Conservation (phyloP, 2,329 filamentous ascomycete species). For the Clarireedia sp. region DNA sequence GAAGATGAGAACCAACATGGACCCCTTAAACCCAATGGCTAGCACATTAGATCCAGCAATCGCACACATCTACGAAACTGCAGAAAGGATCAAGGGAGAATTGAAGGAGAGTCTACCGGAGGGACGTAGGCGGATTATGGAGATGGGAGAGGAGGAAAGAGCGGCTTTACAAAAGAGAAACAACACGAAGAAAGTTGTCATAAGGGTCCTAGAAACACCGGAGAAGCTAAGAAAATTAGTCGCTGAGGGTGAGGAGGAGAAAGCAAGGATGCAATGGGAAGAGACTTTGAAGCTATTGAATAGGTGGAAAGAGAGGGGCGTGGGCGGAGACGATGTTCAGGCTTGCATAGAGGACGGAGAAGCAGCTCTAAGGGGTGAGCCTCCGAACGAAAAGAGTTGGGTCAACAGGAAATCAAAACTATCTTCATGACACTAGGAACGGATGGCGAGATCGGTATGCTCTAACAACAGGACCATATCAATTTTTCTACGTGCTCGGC, state of each 20-base stretch:
- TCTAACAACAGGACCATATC: background rate
- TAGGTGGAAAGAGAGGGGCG: slow-evolving; percentile 28
- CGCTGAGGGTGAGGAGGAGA: slow-evolving; percentile 50
- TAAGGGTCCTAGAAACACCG: slow-evolving; percentile 23
- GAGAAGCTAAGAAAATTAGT: slow-evolving; percentile 48
- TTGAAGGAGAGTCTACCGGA: slow-evolving; percentile 19
- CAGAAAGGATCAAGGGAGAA: slow-evolving; percentile 22
- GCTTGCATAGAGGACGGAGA: slow-evolving; percentile 31
- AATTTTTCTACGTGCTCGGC: background rate
- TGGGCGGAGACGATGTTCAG: slow-evolving; percentile 28
- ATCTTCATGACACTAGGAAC: slow-evolving; percentile 11
- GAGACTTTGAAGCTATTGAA: slow-evolving; percentile 19
- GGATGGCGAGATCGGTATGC: background rate
- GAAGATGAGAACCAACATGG: slow-evolving; percentile 78
- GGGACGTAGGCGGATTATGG: slow-evolving; percentile 50
- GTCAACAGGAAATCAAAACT: slow-evolving; percentile 15
- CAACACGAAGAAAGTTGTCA: slow-evolving; percentile 17
- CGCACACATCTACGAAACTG: slow-evolving; percentile 55
- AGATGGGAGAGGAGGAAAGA: slow-evolving; percentile 49
- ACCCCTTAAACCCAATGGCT: slow-evolving; percentile 64
- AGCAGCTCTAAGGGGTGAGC: slow-evolving; percentile 25
- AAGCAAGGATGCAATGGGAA: slow-evolving; percentile 45
- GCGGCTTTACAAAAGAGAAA: slow-evolving; percentile 11
- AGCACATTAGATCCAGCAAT: slow-evolving; percentile 68
- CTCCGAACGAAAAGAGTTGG: slow-evolving; percentile 19